A percentile compares a stretch with the other conserved stretches of the same genome.
Conservation (phyloP, 306 rosid genomes). For the Gleditsia sinensis region DNA sequence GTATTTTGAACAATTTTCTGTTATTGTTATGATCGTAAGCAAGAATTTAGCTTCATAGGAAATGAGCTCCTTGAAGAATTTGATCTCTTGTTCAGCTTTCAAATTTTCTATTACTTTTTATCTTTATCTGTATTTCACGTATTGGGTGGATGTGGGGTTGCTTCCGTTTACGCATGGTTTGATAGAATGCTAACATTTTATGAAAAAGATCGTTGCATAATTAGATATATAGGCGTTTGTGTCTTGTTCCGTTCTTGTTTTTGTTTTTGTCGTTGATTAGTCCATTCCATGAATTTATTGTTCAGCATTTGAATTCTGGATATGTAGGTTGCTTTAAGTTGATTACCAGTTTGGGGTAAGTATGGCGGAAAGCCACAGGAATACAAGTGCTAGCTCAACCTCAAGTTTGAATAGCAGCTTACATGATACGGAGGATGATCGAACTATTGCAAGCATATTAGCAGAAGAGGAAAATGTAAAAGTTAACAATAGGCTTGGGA, state of each 20-base stretch:
- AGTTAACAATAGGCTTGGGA: constrained; percentile 62
- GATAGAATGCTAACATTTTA: neutral
- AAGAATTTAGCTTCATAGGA: neutral
- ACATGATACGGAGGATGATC: constrained; percentile 91
- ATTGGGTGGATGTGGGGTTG: neutral
- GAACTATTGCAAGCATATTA: constrained; percentile 74
- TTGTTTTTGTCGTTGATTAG: neutral
- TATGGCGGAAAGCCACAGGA: constrained; percentile 67
- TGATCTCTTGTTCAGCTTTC: neutral
- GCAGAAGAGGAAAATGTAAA: constrained; percentile 62
- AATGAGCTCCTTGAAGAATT: neutral
- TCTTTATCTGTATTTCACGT: neutral
- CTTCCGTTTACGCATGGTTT: neutral
- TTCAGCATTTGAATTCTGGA: constrained; percentile 2
- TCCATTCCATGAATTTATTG: neutral
- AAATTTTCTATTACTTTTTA: neutral
- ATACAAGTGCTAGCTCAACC: constrained; percentile 88
- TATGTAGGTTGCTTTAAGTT: constrained; percentile 23
- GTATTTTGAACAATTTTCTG: neutral
- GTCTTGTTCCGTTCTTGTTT: no score
- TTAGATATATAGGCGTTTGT: neutral
- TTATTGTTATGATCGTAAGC: neutral
- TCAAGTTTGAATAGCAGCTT: constrained; percentile 81
- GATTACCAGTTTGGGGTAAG: constrained; percentile 30
- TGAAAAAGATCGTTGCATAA: neutral